Evolutionary conservation across 331 rosid genomes (phyloP), one percentile per base, ranked within the genome.

Genomic region (Prunus yedoensis): DNA sequence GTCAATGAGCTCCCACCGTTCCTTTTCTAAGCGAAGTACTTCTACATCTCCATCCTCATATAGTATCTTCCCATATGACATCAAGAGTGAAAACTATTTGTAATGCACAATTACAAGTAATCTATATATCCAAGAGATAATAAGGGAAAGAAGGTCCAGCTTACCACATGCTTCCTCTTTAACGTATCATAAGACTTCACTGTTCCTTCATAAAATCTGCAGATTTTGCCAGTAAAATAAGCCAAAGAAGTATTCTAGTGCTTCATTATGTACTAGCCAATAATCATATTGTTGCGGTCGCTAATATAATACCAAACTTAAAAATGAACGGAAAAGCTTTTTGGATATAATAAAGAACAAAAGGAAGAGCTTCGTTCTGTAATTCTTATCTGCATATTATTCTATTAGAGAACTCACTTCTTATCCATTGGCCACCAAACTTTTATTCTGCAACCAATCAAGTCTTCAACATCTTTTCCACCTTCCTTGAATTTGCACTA

Each of bases 371-470:
- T 32, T 73, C 68, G 18, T 50, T 50, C 52, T 43, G 28, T 27
- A 17, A 25, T 28, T 59, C 7, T 27, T 25, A 47, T 46, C 28
- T 25, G 5, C 18, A 47, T 28, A 59, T 47, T 45, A 41, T 35
- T 52, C 70, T 66, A 71, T 51, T 62, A 54, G 73, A 62, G 52
- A 66, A 90, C 98, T 94, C 78, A 94, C 98, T 81, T 43, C 83
- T 89, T 94, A 90, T 94, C 98, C 88, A 80, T 78, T 75, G 96
- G 98, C 98, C 98, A 94, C 98, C 98, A 94, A 83, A 94, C 90
- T 91, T 94, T 94, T 74, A 94, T 86, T 84, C 91, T 89, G 89
- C 95, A 89, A 80, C 98, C 97, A 69, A 82, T 87, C 83, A 94
- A 85, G 83, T 91, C 91, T 83, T 90, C 98, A 6, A 82, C 72